Evolutionary conservation across 345 rosid genomes (phyloP), one percentile per base, ranked within the genome.

Genomic region (Pistacia integerrima): DNA sequence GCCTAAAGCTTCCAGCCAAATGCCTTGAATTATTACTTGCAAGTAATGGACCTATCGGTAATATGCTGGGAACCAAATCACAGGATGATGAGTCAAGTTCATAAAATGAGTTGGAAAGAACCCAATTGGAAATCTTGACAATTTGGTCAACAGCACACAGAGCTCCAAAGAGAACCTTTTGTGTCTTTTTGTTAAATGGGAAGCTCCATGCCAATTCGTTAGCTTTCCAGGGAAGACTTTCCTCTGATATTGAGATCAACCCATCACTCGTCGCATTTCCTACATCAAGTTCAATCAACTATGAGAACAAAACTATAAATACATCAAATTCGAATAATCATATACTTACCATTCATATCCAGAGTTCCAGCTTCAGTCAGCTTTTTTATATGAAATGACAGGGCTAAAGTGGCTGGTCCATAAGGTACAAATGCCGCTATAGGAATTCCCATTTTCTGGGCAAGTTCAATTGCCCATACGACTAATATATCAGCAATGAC

Each of bases 21-120:
- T 52, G 67, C 18, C 44, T 28, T 16, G 25, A 62, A 64, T 48
- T 69, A 25, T 30, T 9, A 11, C 35, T 41, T 10, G 63, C 28
- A 6, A 68, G 74, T 51, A 87, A 69, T 9, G 88, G 80, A 67
- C 88, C 88, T 0, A 83, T 69, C 0, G 87, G 77, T 60, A 82
- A 13, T 56, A 61, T 52, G 2, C 74, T 72, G 0, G 80, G 85
- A 66, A 69, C 25, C 38, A 76, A 13, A 36, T 78, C 22, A 66
- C 35, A 73, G 17, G 76, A 67, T 11, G 57, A 1, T 8, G 83
- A 22, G 22, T 85, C 81, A 5, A 85, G 88, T 33, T 80, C 83
- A 49, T 61, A 30, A 67, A 76, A 67, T 4, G 83, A 63, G 74
- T 85, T 81, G 75, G 48, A 58, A 22, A 83, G 64, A 20, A 83